Evolutionary conservation across 2,329 filamentous ascomycete genomes (phyloP).

Genomic region (Cryphonectria naterciae): DNA sequence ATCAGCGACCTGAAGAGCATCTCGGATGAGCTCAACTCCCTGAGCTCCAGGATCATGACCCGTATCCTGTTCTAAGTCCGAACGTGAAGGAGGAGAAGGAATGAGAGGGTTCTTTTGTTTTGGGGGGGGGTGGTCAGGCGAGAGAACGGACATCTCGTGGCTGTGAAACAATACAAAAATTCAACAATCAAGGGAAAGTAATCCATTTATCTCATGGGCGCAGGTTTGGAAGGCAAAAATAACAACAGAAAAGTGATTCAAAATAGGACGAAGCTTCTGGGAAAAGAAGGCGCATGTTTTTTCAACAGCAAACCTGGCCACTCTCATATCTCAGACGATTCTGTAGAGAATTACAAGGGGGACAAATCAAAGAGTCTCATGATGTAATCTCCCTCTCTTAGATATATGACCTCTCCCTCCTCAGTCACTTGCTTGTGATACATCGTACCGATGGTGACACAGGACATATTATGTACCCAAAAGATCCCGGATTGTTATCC

Average conservation of each 20-base stretch:
- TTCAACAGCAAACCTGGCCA: slow-evolving; percentile 27
- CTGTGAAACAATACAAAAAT: neutral
- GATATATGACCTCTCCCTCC: neutral
- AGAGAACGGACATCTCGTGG: neutral
- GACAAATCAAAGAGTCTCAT: neutral
- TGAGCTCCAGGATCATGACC: slow-evolving; percentile 67
- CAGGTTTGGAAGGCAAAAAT: neutral
- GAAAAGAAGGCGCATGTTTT: slow-evolving; percentile 14
- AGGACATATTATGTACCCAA: neutral
- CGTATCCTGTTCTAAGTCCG: slow-evolving; percentile 29
- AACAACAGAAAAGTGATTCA: neutral
- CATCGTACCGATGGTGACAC: neutral
- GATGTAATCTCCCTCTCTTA: neutral
- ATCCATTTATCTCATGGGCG: slow-evolving; percentile 9
- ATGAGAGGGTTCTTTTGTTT: no score
- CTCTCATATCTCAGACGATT: slow-evolving; percentile 2
- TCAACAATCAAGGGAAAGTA: slow-evolving; percentile 8
- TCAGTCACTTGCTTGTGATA: neutral
- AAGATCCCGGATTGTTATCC: neutral
- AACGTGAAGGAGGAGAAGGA: neutral
- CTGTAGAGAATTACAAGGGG: neutral
- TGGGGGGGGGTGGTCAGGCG: neutral
- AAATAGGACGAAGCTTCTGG: slow-evolving; percentile 7
- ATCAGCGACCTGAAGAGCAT: slow-evolving; percentile 82
- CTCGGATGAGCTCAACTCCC: slow-evolving; percentile 77